A percentile compares a stretch with the other conserved stretches of the same genome.
Evolutionary conservation across 139 green algal genomes (phyloP).

Genomic region (Coelastrella sp.): DNA sequence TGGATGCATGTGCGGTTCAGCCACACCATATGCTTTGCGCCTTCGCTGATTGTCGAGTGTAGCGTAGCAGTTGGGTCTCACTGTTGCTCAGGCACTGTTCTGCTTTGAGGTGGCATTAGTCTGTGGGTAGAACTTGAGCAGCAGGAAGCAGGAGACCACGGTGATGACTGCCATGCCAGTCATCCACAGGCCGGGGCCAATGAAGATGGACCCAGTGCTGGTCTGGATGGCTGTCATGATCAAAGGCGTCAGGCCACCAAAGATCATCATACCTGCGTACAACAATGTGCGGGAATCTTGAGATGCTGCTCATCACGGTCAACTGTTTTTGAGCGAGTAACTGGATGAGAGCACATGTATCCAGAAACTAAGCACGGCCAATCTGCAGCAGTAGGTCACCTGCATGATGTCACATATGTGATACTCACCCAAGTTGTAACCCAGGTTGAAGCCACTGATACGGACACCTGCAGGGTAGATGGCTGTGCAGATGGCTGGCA

Average conservation of each 20-base stretch:
- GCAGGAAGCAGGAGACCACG: not conserved
- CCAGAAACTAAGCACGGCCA: not conserved
- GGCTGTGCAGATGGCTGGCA: constrained; percentile 22
- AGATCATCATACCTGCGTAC: not conserved
- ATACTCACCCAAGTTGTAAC: constrained; percentile 28
- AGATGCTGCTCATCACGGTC: not conserved
- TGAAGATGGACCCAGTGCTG: not conserved
- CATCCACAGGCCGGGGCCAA: constrained; percentile 24
- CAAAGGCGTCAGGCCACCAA: not conserved
- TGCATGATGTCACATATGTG: not conserved
- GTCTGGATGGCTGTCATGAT: constrained; percentile 38
- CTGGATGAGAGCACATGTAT: not conserved
- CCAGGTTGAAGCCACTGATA: constrained; percentile 41
- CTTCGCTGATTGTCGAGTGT: too few relatives aligned
- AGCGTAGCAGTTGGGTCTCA: too few relatives aligned
- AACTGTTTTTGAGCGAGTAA: not conserved
- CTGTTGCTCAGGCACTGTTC: too few relatives aligned
- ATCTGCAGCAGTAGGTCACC: not conserved
- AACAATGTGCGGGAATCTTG: not conserved
- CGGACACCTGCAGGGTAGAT: constrained; percentile 37
- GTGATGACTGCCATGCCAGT: not conserved
- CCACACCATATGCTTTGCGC: too few relatives aligned
- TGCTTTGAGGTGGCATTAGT: not conserved
- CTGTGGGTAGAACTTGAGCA: constrained; percentile 14
- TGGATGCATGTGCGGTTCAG: too few relatives aligned